Base-by-base conservation (phyloP, 345 rosid species). In the Eucalyptus urophylla region DNA sequence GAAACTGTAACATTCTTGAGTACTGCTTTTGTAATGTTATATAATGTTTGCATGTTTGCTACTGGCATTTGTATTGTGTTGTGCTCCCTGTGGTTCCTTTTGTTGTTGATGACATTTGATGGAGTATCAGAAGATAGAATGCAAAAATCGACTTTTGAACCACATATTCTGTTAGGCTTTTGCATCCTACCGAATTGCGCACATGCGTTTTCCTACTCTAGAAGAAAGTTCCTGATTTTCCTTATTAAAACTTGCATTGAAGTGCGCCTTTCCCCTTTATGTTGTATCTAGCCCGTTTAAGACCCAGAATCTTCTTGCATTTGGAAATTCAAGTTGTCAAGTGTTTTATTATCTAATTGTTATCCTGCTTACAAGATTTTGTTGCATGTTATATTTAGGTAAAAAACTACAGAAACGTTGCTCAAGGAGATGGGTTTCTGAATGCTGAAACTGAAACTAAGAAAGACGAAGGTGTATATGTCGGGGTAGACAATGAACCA, bases 381-480 rank as follows among this genome's bases (percentile, higher is more conserved):
- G 60, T 49, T 86, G 53, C 67, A 14, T 29, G 37, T 19, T 86
- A 24, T 72, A 87, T 76, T 24, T 58, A 89, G 89, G 89, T 62
- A 47, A 67, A 54, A 62, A 86, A 54, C 5, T 51, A 37, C 47
- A 87, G 76, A 81, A 90, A 49, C 29, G 22, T 37, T 45, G 40
- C 49, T 80, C 85, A 69, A 65, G 80, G 21, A 87, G 87, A 80
- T 65, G 37, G 87, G 27, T 27, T 76, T 37, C 67, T 86, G 67
- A 86, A 58, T 22, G 10, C 87, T 87, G 93, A 90, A 88, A 83
- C 53, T 88, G 93, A 87, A 86, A 60, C 86, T 25, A 88, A 90
- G 89, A 93, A 90, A 87, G 97, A 93, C 86, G 93, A 92, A 91
- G 99, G 99, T 87, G 91, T 91, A 47, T 97, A 95, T 81, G 92